phyloP scores from a whole-genome alignment of 805 yeast genomes.

The Ogataea trehaloabstinens region DNA sequence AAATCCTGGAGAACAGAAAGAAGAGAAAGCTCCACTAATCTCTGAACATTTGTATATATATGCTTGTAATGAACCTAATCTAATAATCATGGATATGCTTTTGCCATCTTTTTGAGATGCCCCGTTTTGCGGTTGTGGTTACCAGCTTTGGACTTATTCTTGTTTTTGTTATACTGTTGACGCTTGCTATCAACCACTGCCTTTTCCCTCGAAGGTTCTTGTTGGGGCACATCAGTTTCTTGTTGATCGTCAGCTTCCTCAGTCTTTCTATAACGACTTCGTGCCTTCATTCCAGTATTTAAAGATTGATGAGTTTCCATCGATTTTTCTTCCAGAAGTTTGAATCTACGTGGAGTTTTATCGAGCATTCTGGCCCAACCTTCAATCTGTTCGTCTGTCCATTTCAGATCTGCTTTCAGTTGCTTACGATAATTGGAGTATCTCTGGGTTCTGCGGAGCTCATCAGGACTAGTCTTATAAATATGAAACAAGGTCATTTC shows the following conservation, averaged over 20 bases:
- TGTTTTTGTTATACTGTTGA: conserved; percentile 45
- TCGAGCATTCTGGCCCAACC: conserved; percentile 85
- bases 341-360: conserved; percentile 60
- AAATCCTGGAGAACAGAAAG: conserved; percentile 27
- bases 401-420: conserved; percentile 51
- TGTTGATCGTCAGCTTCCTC: too few species aligned
- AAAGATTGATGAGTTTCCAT: conserved; percentile 39
- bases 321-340: conserved; percentile 60
- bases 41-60: conserved; percentile 1
- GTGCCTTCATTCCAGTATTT: conserved; percentile 20
- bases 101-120: conserved; percentile 53
- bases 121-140: conserved; percentile 67
- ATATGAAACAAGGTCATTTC: conserved; percentile 59
- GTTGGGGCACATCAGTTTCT: not conserved
- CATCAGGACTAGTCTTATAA: conserved; percentile 48
- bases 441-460: conserved; percentile 50
- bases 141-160: conserved; percentile 54
- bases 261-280: conserved; percentile 20
- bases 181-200: conserved; percentile 26
- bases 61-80: too few species aligned
- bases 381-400: conserved; percentile 91
- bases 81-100: conserved; percentile 12
- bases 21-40: conserved; percentile 22
- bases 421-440: conserved; percentile 45
- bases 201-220: conserved; percentile 8